Conservation (phyloP, 768 basidiomycete genomes). For the Lentinula sp. region DNA sequence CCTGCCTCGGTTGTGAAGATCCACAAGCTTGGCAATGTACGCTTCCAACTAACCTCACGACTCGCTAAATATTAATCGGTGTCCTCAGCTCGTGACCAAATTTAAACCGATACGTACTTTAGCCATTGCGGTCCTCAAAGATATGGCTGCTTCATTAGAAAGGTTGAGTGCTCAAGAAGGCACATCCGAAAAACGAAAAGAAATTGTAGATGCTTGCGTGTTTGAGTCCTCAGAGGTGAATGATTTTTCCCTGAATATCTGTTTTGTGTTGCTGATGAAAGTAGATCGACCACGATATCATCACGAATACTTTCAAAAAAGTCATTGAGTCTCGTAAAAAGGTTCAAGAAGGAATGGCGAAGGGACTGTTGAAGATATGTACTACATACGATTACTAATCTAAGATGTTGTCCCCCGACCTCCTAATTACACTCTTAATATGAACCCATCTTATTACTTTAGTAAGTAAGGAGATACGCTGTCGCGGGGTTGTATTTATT, state of each 20-base stretch:
- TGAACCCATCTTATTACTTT: too few relatives aligned
- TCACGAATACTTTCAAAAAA: conserved; percentile 55
- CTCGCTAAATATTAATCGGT: conserved; percentile 5
- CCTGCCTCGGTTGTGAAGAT: conserved; percentile 59
- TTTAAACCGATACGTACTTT: conserved; percentile 57
- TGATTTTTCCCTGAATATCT: not conserved
- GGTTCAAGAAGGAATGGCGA: conserved; percentile 64
- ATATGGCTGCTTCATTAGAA: conserved; percentile 48
- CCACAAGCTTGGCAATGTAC: conserved; percentile 66
- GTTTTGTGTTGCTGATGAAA: conserved; percentile 2
- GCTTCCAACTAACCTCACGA: not conserved
- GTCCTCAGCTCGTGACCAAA: conserved; percentile 51
- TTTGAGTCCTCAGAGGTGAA: conserved; percentile 32
- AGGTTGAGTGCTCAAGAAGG: conserved; percentile 47
- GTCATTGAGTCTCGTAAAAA: conserved; percentile 66
- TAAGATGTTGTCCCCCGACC: too few relatives aligned
- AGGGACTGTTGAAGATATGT: conserved; percentile 55
- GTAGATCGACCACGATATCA: conserved; percentile 62
- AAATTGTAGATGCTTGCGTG: conserved; percentile 45
- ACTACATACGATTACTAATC: conserved; percentile 24
- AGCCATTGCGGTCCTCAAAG: conserved; percentile 45
- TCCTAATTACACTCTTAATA: too few relatives aligned
- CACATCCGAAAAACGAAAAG: conserved; percentile 45
- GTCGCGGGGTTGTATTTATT: too few relatives aligned
- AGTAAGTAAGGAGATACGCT: too few relatives aligned